Conservation (phyloP, 257 asterid species). For the Datura wrightii region DNA sequence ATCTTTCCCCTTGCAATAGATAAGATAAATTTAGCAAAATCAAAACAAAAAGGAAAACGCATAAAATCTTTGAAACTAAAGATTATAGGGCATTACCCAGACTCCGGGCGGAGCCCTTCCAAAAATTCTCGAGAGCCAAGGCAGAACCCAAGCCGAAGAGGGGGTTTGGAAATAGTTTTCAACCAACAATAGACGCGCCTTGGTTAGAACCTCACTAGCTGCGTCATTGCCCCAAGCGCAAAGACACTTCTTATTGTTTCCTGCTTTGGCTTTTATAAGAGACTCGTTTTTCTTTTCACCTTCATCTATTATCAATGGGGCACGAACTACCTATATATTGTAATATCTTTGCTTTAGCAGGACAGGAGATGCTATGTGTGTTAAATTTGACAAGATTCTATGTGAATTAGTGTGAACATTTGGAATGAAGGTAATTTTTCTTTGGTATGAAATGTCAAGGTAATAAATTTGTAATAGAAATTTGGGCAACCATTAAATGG, state of each 20-base stretch:
- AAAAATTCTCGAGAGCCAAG: conserved; percentile 39
- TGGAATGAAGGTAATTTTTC: no score
- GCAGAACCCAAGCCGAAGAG: conserved; percentile 39
- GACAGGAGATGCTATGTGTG: not conserved
- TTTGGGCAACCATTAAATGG: no score
- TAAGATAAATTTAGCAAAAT: no score
- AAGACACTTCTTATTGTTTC: rapidly evolving
- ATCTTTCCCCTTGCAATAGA: no score
- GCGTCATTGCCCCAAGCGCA: conserved; percentile 55
- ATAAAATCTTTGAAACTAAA: not conserved
- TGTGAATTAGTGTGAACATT: no score
- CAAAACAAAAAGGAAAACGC: no score
- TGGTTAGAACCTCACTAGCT: conserved; percentile 51
- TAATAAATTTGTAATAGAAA: no score
- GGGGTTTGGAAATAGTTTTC: conserved; percentile 48
- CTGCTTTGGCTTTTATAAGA: not conserved
- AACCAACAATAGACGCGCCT: conserved; percentile 51
- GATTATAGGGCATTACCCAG: conserved; percentile 12
- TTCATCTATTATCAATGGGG: conserved; percentile 38
- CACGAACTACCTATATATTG: not conserved
- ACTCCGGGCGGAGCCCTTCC: conserved; percentile 39
- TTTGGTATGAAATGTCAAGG: no score
- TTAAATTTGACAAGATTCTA: no score
- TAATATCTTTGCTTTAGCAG: not conserved
- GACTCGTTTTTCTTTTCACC: not conserved